Percentiles rank a stretch among this genome's conserved stretches.
These are phyloP conservation scores for Sporothrix luriei DNA, from an alignment of 2,329 filamentous ascomycete genomes.

Conservation along the genomic window DNA sequence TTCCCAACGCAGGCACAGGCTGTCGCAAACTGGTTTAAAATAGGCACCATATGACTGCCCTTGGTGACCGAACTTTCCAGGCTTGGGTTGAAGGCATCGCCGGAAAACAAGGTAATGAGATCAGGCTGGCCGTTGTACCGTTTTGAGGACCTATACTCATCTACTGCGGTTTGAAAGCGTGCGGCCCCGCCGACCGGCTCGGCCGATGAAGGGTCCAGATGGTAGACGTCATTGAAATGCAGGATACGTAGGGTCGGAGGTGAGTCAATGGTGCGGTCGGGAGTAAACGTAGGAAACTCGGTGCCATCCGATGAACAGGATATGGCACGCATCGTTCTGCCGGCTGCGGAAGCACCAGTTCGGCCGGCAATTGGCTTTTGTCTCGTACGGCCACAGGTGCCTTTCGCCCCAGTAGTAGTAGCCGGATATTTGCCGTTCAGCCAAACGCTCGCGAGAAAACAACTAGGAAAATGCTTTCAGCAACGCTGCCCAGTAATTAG, in stretches of 20 bases:
- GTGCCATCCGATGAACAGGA: conserved; percentile 14
- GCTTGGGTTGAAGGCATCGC: conserved; percentile 90
- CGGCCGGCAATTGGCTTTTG: neutral
- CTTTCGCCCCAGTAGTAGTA: neutral
- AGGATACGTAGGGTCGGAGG: conserved; percentile 74
- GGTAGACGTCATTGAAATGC: conserved; percentile 95
- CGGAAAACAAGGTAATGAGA: conserved; percentile 80
- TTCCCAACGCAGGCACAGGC: conserved; percentile 86
- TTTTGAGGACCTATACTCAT: conserved; percentile 69
- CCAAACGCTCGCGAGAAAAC: neutral
- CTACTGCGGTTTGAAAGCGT: conserved; percentile 76
- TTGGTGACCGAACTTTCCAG: conserved; percentile 88
- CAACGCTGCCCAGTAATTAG: too few species aligned
- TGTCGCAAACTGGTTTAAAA: conserved; percentile 76
- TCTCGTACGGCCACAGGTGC: neutral
- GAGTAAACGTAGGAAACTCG: conserved; percentile 36
- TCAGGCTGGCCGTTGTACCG: conserved; percentile 65
- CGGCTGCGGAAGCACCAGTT: neutral
- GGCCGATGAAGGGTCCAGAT: conserved; percentile 72
- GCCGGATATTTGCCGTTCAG: neutral
- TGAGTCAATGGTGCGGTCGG: conserved; percentile 37
- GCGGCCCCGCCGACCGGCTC: conserved; percentile 82
- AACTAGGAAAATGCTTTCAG: neutral
- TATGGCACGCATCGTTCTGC: conserved; percentile 17
- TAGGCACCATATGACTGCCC: conserved; percentile 84